Evolutionary conservation across 225 moss, liverwort and hornwort genomes (phyloP).

Genomic region (Pseudisothecium myosuroides): DNA sequence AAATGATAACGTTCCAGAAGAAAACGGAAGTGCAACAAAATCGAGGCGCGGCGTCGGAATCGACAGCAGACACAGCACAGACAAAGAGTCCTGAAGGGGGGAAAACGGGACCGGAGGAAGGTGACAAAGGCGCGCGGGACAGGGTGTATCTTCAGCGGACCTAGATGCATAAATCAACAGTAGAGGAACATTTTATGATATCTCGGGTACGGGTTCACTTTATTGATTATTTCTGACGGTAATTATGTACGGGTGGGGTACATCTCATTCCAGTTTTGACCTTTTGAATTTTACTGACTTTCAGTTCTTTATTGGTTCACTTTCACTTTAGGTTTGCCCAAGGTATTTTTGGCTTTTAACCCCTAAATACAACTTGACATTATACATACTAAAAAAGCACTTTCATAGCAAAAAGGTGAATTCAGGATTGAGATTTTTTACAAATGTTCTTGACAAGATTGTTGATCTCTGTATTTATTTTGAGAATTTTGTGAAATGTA

Average conservation of each 20-base stretch:
- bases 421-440: no score
- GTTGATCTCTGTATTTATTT: no score
- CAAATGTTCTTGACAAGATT: no score
- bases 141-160: fast-evolving
- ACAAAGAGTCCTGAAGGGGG: not conserved
- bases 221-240: not conserved
- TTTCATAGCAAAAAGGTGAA: no score
- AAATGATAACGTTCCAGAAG: not conserved
- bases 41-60: conserved; percentile 15
- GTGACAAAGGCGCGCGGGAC: conserved; percentile 19
- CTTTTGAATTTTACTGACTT: not conserved
- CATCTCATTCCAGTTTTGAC: not conserved
- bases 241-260: not conserved
- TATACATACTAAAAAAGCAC: no score
- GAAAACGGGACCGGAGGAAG: not conserved
- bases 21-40: not conserved
- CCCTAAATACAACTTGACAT: no score
- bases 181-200: fast-evolving
- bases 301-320: no score
- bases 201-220: not conserved
- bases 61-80: not conserved
- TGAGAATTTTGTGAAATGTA: no score
- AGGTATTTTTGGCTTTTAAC: no score
- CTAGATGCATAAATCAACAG: not conserved
- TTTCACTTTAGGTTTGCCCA: no score